Percentiles rank a stretch among this genome's conserved stretches.
These are phyloP conservation scores for Phylloporus sp. DNA, from an alignment of 768 basidiomycete genomes.

Conservation along the genomic window DNA sequence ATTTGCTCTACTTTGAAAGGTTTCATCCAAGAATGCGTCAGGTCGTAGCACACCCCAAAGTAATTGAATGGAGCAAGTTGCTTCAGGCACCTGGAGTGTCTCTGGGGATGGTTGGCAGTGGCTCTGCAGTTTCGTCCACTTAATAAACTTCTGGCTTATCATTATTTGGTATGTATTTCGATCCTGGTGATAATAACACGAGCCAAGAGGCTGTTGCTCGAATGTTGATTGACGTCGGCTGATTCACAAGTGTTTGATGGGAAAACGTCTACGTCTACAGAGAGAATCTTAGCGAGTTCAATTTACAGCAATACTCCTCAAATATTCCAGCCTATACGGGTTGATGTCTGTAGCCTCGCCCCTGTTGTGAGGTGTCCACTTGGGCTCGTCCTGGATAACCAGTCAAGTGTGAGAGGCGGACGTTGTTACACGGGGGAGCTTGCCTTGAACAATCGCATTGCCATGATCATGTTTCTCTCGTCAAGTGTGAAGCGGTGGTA, in stretches of 20 bases:
- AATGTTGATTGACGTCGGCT: not conserved
- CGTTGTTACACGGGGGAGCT: conserved; percentile 1
- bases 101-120: not conserved
- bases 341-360: conserved; percentile 59
- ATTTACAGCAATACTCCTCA: conserved; percentile 45
- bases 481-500: conserved; percentile 96
- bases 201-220: not conserved
- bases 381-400: conserved; percentile 73
- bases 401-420: not conserved
- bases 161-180: conserved; percentile 13
- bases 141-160: not conserved
- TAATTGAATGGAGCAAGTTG: conserved; percentile 41
- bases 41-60: conserved; percentile 44
- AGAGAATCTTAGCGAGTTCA: conserved; percentile 6
- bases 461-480: conserved; percentile 64
- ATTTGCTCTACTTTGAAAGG: not conserved
- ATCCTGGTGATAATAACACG: not conserved
- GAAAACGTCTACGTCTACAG: not conserved
- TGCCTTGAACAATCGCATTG: conserved; percentile 83
- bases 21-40: conserved; percentile 9
- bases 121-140: not conserved
- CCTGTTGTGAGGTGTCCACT: conserved; percentile 81
- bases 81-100: conserved; percentile 4
- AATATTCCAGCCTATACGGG: conserved; percentile 57
- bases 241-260: not conserved